Evolutionary conservation across 108 stramenopile genomes (phyloP), one percentile per base, ranked within the genome.

Genomic region (Skeletonema tropicum): DNA sequence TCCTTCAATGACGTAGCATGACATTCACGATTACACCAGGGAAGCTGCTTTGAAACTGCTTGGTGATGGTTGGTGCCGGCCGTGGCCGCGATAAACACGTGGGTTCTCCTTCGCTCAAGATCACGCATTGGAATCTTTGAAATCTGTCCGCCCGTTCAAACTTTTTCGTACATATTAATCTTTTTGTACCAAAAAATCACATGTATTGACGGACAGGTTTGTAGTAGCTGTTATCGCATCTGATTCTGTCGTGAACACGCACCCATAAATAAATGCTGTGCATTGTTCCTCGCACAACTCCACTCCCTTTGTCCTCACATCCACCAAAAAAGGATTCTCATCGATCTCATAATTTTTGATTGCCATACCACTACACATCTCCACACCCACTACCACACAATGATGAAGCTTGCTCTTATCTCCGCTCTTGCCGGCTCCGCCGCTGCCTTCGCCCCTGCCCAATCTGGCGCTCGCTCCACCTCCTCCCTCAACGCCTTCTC

Each of bases 381-480:
- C 17, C 0, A 49, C 35, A n/a, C n/a, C n/a, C n/a, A n/a, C 26
- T 29, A 45, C 31, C 23, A 12, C 57, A 26, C 6, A 32, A 83
- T 83, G 82, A 78, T 77, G 65, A 60, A 71, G 52, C 25, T 60
- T 58, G 70, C 73, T 49, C 67, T 77, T 60, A 14, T 60, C 73
- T 55, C 64, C 64, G 45, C 78, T 41, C 83, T 83, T 52, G 35
- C 71, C 67, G 80, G 68, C 36, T 76, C 76, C n/a, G 80, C 76
- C 52, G 46, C 77, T 25, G 66, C 83, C 71, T 82, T 82, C 60
- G 83, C 68, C 60, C 80, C 80, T 26, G 75, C 75, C 67, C 31
- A 32, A 8, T 41, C 33, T 3, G 59, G 59, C 23, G 33, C 29
- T 14, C 52, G 38, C 29, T 75, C 25, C 39, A 70, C 57, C 59